Evolutionary conservation across 352 stramenopile genomes (phyloP), one percentile per base, ranked within the genome.

Genomic region (Phytophthora sp.): DNA sequence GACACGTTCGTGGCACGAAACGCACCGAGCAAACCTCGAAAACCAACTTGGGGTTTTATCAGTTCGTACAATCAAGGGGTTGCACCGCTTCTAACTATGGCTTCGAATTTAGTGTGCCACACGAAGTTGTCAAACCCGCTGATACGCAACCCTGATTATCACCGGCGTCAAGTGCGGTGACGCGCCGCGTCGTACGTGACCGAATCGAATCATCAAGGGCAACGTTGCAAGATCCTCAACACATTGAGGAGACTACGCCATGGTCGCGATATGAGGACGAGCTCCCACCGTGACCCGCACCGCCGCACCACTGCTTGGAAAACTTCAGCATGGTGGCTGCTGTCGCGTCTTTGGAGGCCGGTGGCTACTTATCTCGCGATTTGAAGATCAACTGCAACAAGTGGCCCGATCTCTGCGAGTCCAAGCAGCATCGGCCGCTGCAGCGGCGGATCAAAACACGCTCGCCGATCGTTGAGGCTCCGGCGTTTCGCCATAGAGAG

Each of bases 311-410:
- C 3, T 63, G 61, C 54, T 65, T 58, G 61, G 45, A 57, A 56
- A 64, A 36, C 29, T 52, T 51, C 29, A 52, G 51, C 59, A 65
- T 35, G 38, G 33, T 71, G 58, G 38, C 38, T 31, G 44, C 45
- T 27, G 51, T 39, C 42, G 46, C 27, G 46, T 69, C 59, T 73
- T 69, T 73, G 66, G 57, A 24, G 30, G 31, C 26, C 42, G 18
- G 51, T 68, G 58, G 65, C 58, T 69, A 62, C 66, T n/a, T 47
- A 61, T 73, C 60, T 36, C 41, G 20, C 23, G 56, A 71, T 74
- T 71, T 67, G 66, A 60, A 20, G 23, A 12, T 41, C 27, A 70
- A 74, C 58, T 71, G 54, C 58, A 69, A 65, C 57, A 3, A 52
- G 45, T 23, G n/a, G 57, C 35, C 42, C 58, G 31, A 58, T 63